A percentile compares a stretch with the other conserved stretches of the same genome.
Evolutionary conservation across 768 basidiomycete genomes (phyloP).

Genomic region (Trametes punicea): DNA sequence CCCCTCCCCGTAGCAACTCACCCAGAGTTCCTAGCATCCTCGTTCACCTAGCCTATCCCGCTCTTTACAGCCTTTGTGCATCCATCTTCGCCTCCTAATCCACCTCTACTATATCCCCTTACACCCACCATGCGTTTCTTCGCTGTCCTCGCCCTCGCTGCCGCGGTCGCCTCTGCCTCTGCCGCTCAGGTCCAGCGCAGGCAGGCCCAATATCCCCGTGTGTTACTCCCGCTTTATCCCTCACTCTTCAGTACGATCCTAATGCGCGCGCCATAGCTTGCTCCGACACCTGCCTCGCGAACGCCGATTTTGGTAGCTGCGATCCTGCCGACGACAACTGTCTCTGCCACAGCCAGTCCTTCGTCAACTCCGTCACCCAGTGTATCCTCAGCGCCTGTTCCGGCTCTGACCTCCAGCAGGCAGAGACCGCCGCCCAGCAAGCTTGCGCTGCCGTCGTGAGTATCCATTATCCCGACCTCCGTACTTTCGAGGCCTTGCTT

Average conservation of each 20-base stretch:
- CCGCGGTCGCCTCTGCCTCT: slow-evolving; percentile 31
- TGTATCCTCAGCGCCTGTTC: slow-evolving; percentile 30
- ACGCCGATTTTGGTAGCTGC: slow-evolving; percentile 46
- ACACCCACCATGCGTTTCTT: slow-evolving; percentile 50
- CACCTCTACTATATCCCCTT: slow-evolving; percentile 9
- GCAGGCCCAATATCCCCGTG: slow-evolving; percentile 12
- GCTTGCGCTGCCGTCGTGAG: slow-evolving; percentile 29
- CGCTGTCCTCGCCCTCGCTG: slow-evolving; percentile 38
- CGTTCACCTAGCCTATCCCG: slow-evolving; percentile 17
- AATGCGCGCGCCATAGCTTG: slow-evolving; percentile 41
- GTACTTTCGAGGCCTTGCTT: no score
- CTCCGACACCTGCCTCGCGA: slow-evolving; percentile 44
- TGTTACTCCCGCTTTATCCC: background rate
- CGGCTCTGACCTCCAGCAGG: slow-evolving; percentile 23
- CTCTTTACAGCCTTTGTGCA: slow-evolving; percentile 1
- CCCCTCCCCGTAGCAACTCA: slow-evolving; percentile 19
- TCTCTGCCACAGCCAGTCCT: slow-evolving; percentile 30
- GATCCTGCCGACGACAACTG: slow-evolving; percentile 49
- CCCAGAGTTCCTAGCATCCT: slow-evolving; percentile 12
- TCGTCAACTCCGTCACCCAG: slow-evolving; percentile 27
- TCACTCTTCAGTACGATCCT: background rate
- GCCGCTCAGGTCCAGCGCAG: slow-evolving; percentile 17
- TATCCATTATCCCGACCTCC: background rate
- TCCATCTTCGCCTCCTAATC: slow-evolving; percentile 4
- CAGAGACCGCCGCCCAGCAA: slow-evolving; percentile 25